These are phyloP conservation scores for Mycosphaerelloides madeirae DNA, from an alignment of 2,329 filamentous ascomycete species.

Conservation along the genomic window DNA sequence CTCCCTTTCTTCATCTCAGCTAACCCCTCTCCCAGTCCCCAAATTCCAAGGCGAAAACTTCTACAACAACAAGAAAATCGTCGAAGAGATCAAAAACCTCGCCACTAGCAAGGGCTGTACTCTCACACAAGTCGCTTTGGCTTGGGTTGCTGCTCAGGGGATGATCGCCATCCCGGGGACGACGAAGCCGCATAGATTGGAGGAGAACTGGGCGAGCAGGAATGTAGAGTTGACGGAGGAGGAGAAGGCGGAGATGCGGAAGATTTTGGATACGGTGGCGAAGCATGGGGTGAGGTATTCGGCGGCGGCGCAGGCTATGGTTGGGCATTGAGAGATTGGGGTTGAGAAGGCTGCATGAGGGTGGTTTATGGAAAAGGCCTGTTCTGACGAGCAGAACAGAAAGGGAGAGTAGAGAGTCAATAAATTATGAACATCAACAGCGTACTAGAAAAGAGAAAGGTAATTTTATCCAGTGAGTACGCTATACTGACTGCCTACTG, in stretches of 20 bases:
- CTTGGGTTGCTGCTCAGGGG: conserved; percentile 26
- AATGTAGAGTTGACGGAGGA: conserved; percentile 32
- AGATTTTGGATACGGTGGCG: conserved; percentile 37
- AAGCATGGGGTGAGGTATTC: conserved; percentile 36
- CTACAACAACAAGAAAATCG: conserved; percentile 26
- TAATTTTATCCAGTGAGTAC: too few relatives aligned
- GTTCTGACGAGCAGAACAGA: too few relatives aligned
- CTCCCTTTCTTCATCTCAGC: too few relatives aligned
- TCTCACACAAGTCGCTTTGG: conserved; percentile 21
- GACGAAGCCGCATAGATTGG: conserved; percentile 18
- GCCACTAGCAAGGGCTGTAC: conserved; percentile 21
- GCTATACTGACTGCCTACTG: too few relatives aligned
- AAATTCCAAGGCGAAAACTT: conserved; percentile 30
- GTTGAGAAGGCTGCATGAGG: too few relatives aligned
- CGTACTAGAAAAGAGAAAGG: too few relatives aligned
- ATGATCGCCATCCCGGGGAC: conserved; percentile 23
- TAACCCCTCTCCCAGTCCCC: conserved; percentile 17
- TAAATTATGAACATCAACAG: too few relatives aligned
- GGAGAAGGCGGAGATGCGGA: conserved; percentile 38
- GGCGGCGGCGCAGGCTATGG: conserved; percentile 3
- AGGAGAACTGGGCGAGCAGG: conserved; percentile 20
- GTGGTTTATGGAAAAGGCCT: too few relatives aligned
- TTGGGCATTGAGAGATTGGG: conserved; percentile 2
- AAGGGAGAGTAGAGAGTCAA: too few relatives aligned
- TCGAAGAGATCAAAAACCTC: conserved; percentile 23